Conservation (phyloP, 2,329 filamentous ascomycete genomes). For the Apiospora kogelbergensis region DNA sequence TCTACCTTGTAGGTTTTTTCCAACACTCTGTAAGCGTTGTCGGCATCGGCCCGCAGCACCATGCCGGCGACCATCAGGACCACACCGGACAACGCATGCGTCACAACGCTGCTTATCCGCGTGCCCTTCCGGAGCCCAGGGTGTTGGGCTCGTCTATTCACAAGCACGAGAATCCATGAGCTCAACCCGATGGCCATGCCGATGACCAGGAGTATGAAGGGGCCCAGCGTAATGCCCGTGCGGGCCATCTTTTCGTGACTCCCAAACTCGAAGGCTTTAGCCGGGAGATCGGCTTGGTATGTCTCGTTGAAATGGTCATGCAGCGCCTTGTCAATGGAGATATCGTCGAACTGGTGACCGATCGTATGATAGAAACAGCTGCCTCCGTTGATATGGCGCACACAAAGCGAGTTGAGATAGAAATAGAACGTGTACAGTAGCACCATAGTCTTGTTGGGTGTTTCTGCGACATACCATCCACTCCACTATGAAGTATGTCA, state of each 20-base stretch:
- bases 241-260: background rate
- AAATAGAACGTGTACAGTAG: slow-evolving; percentile 6
- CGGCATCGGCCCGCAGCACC: background rate
- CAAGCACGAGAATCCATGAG: background rate
- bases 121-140: background rate
- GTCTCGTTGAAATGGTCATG: background rate
- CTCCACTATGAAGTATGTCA: slow-evolving; percentile 3
- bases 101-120: background rate
- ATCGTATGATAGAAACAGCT: background rate
- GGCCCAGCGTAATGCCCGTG: background rate
- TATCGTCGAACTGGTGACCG: background rate
- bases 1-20: background rate
- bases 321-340: background rate
- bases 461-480: background rate
- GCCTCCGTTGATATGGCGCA: background rate
- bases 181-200: background rate
- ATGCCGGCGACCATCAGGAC: background rate
- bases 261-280: background rate
- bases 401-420: background rate
- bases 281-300: background rate
- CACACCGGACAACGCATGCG: background rate
- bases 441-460: background rate
- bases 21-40: background rate
- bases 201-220: background rate
- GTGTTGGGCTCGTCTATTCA: background rate